Conservation (phyloP, 371 early-diverging fungal species). For the Mucor plumbeus region DNA sequence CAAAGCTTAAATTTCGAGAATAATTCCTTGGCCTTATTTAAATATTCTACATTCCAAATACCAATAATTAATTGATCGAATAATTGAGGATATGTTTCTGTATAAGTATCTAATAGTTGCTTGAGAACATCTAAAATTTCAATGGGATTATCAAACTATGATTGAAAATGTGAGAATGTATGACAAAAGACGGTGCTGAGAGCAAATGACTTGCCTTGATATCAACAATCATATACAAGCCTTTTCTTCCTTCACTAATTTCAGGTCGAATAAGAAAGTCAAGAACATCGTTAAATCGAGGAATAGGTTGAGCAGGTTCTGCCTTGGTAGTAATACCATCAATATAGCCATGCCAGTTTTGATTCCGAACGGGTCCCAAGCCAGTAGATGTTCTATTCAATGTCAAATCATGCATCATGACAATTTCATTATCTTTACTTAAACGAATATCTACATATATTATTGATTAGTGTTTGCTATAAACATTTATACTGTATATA, state of each 20-base stretch:
- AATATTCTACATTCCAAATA: slow-evolving; percentile 67
- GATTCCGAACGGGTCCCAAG: slow-evolving; percentile 51
- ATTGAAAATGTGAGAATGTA: not conserved
- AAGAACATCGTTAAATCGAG: slow-evolving; percentile 63
- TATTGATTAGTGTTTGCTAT: not conserved
- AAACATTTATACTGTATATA: not conserved
- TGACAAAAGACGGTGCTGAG: not conserved
- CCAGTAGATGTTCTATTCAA: slow-evolving; percentile 66
- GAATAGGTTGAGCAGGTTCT: slow-evolving; percentile 53
- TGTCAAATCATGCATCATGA: slow-evolving; percentile 69
- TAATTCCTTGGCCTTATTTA: slow-evolving; percentile 50
- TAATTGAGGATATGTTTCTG: slow-evolving; percentile 30
- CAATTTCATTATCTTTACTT: slow-evolving; percentile 64
- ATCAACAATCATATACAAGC: slow-evolving; percentile 63
- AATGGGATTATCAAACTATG: slow-evolving; percentile 55
- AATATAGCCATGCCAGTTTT: slow-evolving; percentile 63
- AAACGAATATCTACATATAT: slow-evolving; percentile 56
- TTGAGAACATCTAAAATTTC: slow-evolving; percentile 49
- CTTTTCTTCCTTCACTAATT: slow-evolving; percentile 39
- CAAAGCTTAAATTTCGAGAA: slow-evolving; percentile 54
- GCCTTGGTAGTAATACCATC: slow-evolving; percentile 59
- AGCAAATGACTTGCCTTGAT: slow-evolving; percentile 56
- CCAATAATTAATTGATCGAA: slow-evolving; percentile 61
- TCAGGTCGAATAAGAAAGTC: slow-evolving; percentile 55
- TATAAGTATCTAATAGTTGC: slow-evolving; percentile 33